Percentiles rank a stretch among this genome's conserved stretches.
phyloP scores from a whole-genome alignment of 2,329 filamentous ascomycete species.

The Penicillium sclerotiorum region DNA sequence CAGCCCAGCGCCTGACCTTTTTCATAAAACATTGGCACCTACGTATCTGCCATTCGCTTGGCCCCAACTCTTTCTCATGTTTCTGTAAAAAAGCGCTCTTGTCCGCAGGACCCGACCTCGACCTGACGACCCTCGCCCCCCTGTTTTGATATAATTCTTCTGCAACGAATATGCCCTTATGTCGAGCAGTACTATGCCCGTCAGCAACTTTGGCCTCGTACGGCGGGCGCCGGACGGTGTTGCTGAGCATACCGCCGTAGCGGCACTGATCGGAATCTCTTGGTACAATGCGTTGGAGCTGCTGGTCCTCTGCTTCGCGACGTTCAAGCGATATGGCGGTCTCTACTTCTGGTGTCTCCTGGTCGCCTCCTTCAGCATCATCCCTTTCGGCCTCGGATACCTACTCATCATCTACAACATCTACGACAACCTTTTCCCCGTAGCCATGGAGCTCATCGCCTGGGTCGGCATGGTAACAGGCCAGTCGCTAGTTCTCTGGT shows the following conservation, averaged over 20 bases:
- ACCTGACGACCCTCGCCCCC: neutral
- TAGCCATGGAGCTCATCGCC: slow-evolving; percentile 45
- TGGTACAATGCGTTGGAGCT: slow-evolving; percentile 55
- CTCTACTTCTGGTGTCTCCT: slow-evolving; percentile 55
- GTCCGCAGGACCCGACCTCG: neutral
- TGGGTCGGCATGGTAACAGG: slow-evolving; percentile 53
- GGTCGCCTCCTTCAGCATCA: slow-evolving; percentile 45
- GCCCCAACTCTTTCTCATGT: neutral
- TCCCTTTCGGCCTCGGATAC: slow-evolving; percentile 50
- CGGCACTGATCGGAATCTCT: slow-evolving; percentile 44
- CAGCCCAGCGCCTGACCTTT: no score
- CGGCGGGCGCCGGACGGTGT: slow-evolving; percentile 12
- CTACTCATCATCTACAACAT: slow-evolving; percentile 48
- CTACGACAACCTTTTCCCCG: slow-evolving; percentile 36
- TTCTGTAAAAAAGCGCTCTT: neutral
- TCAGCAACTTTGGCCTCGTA: slow-evolving; percentile 16
- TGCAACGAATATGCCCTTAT: slow-evolving; percentile 22
- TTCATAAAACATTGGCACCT: no score
- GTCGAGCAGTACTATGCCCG: slow-evolving; percentile 16
- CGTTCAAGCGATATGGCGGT: slow-evolving; percentile 49
- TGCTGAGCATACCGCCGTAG: slow-evolving; percentile 16
- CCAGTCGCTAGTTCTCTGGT: slow-evolving; percentile 53
- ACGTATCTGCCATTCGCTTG: neutral
- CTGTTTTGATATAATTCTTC: neutral
- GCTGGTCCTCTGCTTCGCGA: slow-evolving; percentile 49